A percentile compares a stretch with the other conserved stretches of the same genome.
phyloP scores from a whole-genome alignment of 2,329 filamentous ascomycete genomes.

The Fusarium udum region DNA sequence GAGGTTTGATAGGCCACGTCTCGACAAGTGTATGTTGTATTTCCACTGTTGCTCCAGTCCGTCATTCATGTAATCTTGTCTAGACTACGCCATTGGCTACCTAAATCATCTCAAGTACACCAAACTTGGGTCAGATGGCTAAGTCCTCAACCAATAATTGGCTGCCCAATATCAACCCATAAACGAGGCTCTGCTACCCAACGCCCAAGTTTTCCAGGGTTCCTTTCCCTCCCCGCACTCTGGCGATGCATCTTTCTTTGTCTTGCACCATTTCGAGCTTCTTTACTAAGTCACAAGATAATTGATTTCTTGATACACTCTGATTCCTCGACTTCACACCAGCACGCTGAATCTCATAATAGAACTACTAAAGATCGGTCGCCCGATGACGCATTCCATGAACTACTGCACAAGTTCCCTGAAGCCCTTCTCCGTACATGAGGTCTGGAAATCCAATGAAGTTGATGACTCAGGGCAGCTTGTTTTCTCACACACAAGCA shows the following conservation, averaged over 20 bases:
- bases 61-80: neutral
- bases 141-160: neutral
- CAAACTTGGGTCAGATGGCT: neutral
- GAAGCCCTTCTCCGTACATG: neutral
- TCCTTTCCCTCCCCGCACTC: neutral
- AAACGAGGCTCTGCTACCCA: neutral
- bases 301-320: neutral
- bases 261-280: neutral
- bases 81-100: neutral
- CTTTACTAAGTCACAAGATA: neutral
- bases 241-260: accelerated
- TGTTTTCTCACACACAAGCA: neutral
- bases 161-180: accelerated
- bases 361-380: neutral
- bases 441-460: neutral
- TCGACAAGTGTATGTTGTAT: neutral
- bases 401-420: neutral
- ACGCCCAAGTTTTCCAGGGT: too few species aligned
- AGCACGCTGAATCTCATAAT: neutral
- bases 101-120: neutral
- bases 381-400: accelerated
- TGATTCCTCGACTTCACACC: neutral
- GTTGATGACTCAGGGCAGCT: neutral
- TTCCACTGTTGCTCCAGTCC: neutral
- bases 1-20: neutral